Evolutionary conservation across 805 yeast species (phyloP).

Genomic region (Wickerhamiella qilinensis): DNA sequence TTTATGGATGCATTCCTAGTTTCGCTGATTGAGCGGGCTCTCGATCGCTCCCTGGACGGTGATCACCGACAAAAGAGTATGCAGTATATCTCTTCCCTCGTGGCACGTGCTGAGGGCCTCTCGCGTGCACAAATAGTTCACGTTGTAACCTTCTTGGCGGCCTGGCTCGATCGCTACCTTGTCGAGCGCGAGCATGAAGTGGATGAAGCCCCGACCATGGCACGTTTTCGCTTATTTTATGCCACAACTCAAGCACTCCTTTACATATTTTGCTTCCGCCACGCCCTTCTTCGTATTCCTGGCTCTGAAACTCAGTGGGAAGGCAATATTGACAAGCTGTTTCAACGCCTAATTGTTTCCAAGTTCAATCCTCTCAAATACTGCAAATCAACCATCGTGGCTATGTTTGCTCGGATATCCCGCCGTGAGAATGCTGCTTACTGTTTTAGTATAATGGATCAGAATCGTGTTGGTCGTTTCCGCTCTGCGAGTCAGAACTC

Average conservation of each 20-base stretch:
- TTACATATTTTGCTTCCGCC: slow-evolving; percentile 84
- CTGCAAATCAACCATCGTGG: slow-evolving; percentile 85
- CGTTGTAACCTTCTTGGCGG: slow-evolving; percentile 65
- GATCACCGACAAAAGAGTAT: slow-evolving; percentile 75
- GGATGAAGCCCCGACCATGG: slow-evolving; percentile 61
- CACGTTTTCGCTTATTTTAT: slow-evolving; percentile 74
- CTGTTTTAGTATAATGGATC: slow-evolving; percentile 85
- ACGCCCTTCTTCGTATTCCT: slow-evolving; percentile 34
- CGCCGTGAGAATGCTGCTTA: slow-evolving; percentile 81
- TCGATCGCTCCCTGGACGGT: slow-evolving; percentile 47
- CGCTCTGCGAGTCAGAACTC: slow-evolving; percentile 11
- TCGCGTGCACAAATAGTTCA: slow-evolving; percentile 59
- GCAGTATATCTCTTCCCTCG: slow-evolving; percentile 80
- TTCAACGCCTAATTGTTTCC: slow-evolving; percentile 70
- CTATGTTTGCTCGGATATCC: slow-evolving; percentile 84
- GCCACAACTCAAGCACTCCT: slow-evolving; percentile 81
- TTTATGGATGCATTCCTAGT: slow-evolving; percentile 75
- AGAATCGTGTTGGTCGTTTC: slow-evolving; percentile 60
- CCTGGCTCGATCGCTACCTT: slow-evolving; percentile 72
- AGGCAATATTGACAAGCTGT: slow-evolving; percentile 57
- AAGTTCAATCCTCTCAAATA: slow-evolving; percentile 86
- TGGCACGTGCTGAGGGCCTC: slow-evolving; percentile 70
- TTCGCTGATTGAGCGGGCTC: slow-evolving; percentile 65
- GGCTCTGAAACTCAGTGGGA: slow-evolving; percentile 20
- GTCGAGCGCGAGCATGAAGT: slow-evolving; percentile 77